Evolutionary conservation across 345 rosid genomes (phyloP).

Genomic region (Brassica rapa): DNA sequence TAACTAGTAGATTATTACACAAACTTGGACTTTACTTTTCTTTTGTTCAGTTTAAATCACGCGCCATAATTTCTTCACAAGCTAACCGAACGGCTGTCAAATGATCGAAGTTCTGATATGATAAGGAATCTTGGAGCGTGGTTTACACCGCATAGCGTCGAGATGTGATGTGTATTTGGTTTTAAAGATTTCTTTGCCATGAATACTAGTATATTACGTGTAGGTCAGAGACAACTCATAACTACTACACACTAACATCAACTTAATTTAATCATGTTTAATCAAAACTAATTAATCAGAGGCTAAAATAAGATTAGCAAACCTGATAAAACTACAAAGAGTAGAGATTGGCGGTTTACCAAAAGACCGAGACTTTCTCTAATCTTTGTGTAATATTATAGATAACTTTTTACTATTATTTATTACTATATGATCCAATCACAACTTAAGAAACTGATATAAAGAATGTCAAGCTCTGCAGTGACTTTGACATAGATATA

Average conservation of each 20-base stretch:
- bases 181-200: not conserved
- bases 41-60: not conserved
- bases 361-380: not conserved
- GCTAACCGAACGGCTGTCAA: slow-evolving; percentile 1
- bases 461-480: slow-evolving; percentile 7
- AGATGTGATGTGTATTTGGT: not conserved
- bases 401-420: not conserved
- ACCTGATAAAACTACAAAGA: not conserved
- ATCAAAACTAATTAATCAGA: not conserved
- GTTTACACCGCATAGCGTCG: not conserved
- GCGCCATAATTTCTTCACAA: not conserved
- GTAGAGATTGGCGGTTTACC: not conserved
- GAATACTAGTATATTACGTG: slow-evolving; percentile 12
- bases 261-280: not conserved
- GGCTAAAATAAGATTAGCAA: not conserved
- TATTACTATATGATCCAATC: not conserved
- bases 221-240: slow-evolving; percentile 39
- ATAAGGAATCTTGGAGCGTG: slow-evolving; percentile 6
- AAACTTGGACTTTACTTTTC: slow-evolving; percentile 5
- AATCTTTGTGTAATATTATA: not conserved
- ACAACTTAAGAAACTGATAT: slow-evolving; percentile 4
- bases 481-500: not conserved
- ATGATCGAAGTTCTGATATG: not conserved
- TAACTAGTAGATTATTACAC: not conserved
- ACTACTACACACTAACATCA: not conserved